Evolutionary conservation across 257 asterid genomes (phyloP).

Genomic region (Plectranthus barbatus): DNA sequence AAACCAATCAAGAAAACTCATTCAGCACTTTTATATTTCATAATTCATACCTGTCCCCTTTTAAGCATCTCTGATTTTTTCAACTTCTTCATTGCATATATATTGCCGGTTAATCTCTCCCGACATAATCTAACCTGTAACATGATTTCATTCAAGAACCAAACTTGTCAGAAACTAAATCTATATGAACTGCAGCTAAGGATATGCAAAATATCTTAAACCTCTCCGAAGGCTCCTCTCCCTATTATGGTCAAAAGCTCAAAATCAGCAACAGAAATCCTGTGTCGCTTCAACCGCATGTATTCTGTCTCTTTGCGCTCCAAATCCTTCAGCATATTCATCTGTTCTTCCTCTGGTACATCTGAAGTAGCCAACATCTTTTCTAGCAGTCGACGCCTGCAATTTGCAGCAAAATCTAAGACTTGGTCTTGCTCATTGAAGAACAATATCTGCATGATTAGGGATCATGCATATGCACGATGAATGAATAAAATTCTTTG

Average conservation of each 20-base stretch:
- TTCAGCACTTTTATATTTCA: no score
- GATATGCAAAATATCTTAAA: neutral
- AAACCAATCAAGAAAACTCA: neutral
- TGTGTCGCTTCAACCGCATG: constrained; percentile 71
- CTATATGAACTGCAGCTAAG: neutral
- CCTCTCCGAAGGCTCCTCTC: constrained; percentile 96
- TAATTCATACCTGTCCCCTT: constrained; percentile 83
- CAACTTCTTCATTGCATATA: constrained; percentile 85
- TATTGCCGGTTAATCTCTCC: constrained; percentile 58
- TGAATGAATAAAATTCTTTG: no score
- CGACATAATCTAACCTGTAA: constrained; percentile 76
- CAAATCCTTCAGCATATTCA: constrained; percentile 52
- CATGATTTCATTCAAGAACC: constrained; percentile 6
- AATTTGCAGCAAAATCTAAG: neutral
- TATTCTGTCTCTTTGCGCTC: constrained; percentile 70
- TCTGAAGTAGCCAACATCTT: constrained; percentile 46
- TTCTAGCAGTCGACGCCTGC: constrained; percentile 61
- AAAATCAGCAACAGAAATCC: constrained; percentile 69
- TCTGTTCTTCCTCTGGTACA: constrained; percentile 68
- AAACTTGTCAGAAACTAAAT: neutral
- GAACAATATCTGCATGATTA: no score
- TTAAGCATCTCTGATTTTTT: constrained; percentile 84
- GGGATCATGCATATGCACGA: no score
- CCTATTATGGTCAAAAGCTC: constrained; percentile 68
- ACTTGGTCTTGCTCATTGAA: no score